These are phyloP conservation scores for Yamadazyma diospyri DNA, from an alignment of 1,139 yeast species.

Conservation along the genomic window DNA sequence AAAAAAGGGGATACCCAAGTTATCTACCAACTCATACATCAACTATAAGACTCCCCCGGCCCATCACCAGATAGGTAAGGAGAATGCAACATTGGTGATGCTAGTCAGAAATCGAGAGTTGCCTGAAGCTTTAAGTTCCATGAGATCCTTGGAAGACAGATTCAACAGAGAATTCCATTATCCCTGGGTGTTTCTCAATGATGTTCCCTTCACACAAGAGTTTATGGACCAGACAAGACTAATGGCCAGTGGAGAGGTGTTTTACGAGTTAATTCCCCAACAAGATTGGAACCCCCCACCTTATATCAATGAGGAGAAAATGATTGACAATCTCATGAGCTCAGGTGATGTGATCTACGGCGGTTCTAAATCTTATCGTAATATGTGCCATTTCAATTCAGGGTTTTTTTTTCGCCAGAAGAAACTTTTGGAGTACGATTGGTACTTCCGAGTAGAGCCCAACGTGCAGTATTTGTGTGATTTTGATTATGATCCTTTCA, in stretches of 20 bases:
- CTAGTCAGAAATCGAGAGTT: constrained; percentile 42
- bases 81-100: constrained; percentile 52
- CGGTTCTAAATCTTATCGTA: constrained; percentile 36
- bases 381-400: constrained; percentile 49
- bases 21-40: constrained; percentile 43
- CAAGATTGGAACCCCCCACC: constrained; percentile 44
- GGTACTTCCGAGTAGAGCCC: constrained; percentile 49
- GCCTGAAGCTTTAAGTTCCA: constrained; percentile 39
- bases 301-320: constrained; percentile 29
- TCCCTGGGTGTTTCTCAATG: constrained; percentile 47
- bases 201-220: constrained; percentile 38
- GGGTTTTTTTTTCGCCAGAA: constrained; percentile 44
- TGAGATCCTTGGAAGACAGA: constrained; percentile 45
- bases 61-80: constrained; percentile 37
- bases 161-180: constrained; percentile 44
- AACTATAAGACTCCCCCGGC: constrained; percentile 26
- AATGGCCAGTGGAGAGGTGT: constrained; percentile 80
- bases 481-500: constrained; percentile 46
- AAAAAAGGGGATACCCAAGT: constrained; percentile 24
- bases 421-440: constrained; percentile 34
- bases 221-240: constrained; percentile 57
- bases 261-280: constrained; percentile 40
- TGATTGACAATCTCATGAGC: constrained; percentile 24
- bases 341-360: constrained; percentile 38
- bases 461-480: constrained; percentile 48